Conservation (phyloP, 257 asterid genomes). For the Capsicum rhomboideum region DNA sequence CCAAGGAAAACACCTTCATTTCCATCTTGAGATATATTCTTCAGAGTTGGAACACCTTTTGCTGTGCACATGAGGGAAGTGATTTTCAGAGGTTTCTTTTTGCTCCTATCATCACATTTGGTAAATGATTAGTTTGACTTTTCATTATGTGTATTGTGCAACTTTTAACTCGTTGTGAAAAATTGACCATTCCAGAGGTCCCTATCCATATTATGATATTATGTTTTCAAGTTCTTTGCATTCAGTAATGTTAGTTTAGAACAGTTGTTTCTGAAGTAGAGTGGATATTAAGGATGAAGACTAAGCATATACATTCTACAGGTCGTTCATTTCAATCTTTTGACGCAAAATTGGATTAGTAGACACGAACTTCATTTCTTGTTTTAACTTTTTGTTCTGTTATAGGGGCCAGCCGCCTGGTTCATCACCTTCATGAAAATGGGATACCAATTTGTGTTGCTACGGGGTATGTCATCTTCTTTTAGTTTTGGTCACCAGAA, state of each 20-base stretch:
- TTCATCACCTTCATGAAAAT: slow-evolving; percentile 73
- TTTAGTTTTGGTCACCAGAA: neutral
- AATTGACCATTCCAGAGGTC: neutral
- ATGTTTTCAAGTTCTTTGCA: neutral
- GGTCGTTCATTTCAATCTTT: neutral
- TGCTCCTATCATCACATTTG: neutral
- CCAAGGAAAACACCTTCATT: neutral
- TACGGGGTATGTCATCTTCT: slow-evolving; percentile 54
- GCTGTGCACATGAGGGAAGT: neutral
- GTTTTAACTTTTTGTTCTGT: slow-evolving; percentile 6
- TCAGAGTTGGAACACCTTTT: neutral
- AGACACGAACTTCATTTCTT: neutral
- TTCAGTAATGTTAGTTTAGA: neutral
- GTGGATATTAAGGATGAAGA: neutral
- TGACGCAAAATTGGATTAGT: neutral
- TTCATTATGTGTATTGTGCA: neutral
- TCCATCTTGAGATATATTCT: neutral
- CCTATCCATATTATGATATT: neutral
- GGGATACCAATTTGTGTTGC: slow-evolving; percentile 91
- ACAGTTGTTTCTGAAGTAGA: neutral
- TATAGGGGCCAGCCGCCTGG: slow-evolving; percentile 66
- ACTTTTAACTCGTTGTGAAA: neutral
- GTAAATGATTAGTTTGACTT: neutral
- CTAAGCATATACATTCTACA: neutral
- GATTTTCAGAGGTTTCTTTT: neutral